These are phyloP conservation scores for Panellus pusillus DNA, from an alignment of 768 basidiomycete genomes.

Conservation along the genomic window DNA sequence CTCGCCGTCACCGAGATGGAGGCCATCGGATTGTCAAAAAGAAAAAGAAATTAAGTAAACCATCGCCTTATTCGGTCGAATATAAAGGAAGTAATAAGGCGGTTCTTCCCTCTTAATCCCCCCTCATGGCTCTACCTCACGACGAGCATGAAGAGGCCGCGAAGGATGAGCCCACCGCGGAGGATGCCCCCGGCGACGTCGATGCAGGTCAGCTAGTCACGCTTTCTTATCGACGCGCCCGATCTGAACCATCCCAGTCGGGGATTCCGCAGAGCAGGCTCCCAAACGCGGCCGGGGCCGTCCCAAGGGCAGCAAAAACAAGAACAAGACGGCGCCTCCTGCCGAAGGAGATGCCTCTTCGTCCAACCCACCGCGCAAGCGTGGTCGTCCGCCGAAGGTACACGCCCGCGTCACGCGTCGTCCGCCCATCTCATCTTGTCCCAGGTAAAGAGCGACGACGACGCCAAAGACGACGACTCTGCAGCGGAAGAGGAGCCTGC, in stretches of 20 bases:
- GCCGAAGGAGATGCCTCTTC: constrained; percentile 36
- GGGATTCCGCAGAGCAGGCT: constrained; percentile 40
- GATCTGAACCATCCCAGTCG: constrained; percentile 30
- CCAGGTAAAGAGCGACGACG: constrained; percentile 23
- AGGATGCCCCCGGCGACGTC: constrained; percentile 27
- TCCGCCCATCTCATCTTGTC: constrained; percentile 20
- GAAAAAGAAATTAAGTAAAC: too few relatives aligned
- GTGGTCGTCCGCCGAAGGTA: constrained; percentile 71
- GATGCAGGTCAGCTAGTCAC: constrained; percentile 28
- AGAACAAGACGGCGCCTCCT: constrained; percentile 42
- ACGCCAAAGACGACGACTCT: constrained; percentile 20
- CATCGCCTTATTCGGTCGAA: too few relatives aligned
- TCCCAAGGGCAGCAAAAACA: constrained; percentile 85
- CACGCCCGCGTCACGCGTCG: constrained; percentile 25
- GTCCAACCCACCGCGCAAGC: constrained; percentile 47
- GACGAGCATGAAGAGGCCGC: constrained; percentile 39
- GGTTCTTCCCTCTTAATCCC: constrained; percentile 29
- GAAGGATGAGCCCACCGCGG: constrained; percentile 24
- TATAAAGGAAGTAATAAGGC: too few relatives aligned
- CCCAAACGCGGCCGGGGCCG: constrained; percentile 83
- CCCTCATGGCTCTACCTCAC: constrained; percentile 21
- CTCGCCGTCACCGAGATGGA: background rate
- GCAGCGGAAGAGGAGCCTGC: constrained; percentile 52
- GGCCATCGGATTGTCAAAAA: too few relatives aligned
- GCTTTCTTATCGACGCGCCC: constrained; percentile 18